Percentiles rank a stretch among this genome's conserved stretches.
These are phyloP conservation scores for Coemansia erecta DNA, from an alignment of 192 early-diverging fungal genomes.

Conservation along the genomic window DNA sequence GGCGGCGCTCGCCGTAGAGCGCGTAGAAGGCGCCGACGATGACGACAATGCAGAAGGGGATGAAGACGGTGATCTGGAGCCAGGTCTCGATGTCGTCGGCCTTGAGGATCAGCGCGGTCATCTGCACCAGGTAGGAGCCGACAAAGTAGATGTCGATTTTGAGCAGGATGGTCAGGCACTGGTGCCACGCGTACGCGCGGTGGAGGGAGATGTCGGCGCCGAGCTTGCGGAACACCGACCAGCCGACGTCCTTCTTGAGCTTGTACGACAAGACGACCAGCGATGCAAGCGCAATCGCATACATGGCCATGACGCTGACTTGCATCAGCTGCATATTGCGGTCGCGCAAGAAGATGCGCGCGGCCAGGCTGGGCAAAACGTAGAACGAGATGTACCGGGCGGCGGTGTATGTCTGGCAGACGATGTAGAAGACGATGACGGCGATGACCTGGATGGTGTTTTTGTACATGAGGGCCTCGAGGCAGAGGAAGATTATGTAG, in stretches of 20 bases:
- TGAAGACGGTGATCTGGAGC: constrained; percentile 48
- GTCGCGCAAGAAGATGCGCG: constrained; percentile 35
- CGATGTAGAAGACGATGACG: constrained; percentile 40
- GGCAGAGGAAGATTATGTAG: constrained; percentile 43
- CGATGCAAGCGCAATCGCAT: constrained; percentile 27
- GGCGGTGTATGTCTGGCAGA: constrained; percentile 26
- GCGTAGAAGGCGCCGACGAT: constrained; percentile 30
- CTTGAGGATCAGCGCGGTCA: constrained; percentile 59
- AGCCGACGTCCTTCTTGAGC: constrained; percentile 54
- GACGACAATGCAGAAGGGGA: constrained; percentile 32
- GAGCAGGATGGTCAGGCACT: constrained; percentile 42
- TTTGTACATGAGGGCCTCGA: constrained; percentile 35
- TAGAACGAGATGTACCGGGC: constrained; percentile 37
- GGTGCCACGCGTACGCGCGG: constrained; percentile 48
- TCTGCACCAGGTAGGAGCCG: constrained; percentile 50
- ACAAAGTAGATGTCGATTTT: constrained; percentile 52
- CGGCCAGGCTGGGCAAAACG: constrained; percentile 32
- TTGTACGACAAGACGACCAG: constrained; percentile 36
- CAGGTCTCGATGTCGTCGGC: constrained; percentile 36
- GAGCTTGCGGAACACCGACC: constrained; percentile 51
- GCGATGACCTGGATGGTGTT: constrained; percentile 52
- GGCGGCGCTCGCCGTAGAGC: constrained; percentile 31
- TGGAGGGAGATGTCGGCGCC: constrained; percentile 50
- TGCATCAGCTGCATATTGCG: constrained; percentile 42
- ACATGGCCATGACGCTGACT: constrained; percentile 28